These are phyloP conservation scores for Penicillium janthinellum DNA, from an alignment of 2,329 filamentous ascomycete genomes.

Conservation along the genomic window DNA sequence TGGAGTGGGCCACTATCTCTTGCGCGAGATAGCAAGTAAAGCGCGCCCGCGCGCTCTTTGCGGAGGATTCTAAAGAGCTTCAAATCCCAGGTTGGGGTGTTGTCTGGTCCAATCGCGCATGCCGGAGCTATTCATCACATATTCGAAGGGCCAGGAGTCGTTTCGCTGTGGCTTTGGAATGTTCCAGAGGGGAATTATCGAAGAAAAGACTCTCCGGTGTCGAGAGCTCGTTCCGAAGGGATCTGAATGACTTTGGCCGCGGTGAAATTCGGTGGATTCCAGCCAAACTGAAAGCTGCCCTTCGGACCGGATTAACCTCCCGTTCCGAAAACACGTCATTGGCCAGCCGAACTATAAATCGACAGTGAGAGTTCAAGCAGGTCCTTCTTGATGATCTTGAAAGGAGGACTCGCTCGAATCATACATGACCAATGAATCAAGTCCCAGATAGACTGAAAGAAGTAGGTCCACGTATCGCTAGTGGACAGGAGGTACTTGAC, in stretches of 20 bases:
- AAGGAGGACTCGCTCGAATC: not conserved
- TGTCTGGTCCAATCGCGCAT: conserved; percentile 13
- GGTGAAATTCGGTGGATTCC: not conserved
- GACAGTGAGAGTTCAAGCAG: not conserved
- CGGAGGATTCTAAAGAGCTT: conserved; percentile 10
- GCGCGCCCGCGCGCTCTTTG: conserved; percentile 25
- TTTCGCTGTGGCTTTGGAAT: not conserved
- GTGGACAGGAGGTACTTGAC: no score
- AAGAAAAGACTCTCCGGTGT: not conserved
- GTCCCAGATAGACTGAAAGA: no score
- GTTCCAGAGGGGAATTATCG: not conserved
- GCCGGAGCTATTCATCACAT: conserved; percentile 15
- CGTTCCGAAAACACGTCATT: not conserved
- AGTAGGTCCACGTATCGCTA: no score
- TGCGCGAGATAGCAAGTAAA: not conserved
- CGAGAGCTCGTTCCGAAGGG: not conserved
- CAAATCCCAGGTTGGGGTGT: conserved; percentile 12
- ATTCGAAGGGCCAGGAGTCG: not conserved
- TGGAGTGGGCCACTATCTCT: not conserved
- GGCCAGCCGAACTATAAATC: not conserved
- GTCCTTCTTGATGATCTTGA: not conserved
- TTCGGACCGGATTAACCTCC: not conserved
- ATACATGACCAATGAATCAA: no score
- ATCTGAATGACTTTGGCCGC: not conserved
- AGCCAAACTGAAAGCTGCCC: conserved; percentile 1